phyloP scores from a whole-genome alignment of 2,329 filamentous ascomycete genomes.

The Colletotrichum nymphaeae region DNA sequence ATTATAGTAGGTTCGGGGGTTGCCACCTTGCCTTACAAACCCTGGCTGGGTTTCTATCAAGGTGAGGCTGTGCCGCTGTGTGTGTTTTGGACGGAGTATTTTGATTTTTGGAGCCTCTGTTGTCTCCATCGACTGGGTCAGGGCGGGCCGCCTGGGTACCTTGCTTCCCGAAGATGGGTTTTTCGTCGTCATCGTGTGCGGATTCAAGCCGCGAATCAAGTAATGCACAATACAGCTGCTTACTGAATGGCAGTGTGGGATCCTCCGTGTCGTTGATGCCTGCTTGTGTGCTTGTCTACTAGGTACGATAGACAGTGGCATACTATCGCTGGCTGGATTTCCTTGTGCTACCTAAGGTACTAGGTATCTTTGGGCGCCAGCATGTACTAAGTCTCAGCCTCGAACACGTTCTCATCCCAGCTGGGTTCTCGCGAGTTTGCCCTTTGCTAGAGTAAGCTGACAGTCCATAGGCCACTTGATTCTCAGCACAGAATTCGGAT shows the following conservation, averaged over 20 bases:
- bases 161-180: neutral
- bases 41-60: neutral
- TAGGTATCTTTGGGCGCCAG: neutral
- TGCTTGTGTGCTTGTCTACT: neutral
- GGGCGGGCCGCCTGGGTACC: neutral
- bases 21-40: neutral
- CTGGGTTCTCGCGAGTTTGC: neutral
- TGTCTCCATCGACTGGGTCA: conserved; percentile 3
- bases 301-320: no score
- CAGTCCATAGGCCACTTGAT: neutral
- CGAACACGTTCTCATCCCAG: no score
- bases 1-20: neutral
- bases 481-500: neutral
- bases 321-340: neutral
- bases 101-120: neutral
- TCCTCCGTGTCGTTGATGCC: neutral
- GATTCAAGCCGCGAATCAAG: neutral
- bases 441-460: neutral
- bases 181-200: neutral
- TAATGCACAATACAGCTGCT: neutral
- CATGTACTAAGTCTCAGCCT: neutral
- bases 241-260: neutral
- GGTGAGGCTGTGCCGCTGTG: neutral
- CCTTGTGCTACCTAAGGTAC: neutral
- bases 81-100: no score